These are phyloP conservation scores for Coniochaeta pulveracea DNA, from an alignment of 2,329 filamentous ascomycete genomes.

Conservation along the genomic window DNA sequence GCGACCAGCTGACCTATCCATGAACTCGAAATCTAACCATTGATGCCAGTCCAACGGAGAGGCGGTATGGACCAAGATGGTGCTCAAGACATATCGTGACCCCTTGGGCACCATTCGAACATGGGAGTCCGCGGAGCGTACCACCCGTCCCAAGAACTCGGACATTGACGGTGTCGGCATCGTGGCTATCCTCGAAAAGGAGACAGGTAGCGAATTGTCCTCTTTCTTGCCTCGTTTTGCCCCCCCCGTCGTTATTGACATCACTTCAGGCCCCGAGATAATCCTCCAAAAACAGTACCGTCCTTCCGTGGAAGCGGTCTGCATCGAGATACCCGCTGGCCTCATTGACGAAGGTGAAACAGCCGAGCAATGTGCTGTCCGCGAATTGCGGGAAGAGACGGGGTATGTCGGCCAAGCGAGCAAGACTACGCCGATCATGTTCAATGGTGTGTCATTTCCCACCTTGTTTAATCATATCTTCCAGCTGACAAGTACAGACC, in stretches of 20 bases:
- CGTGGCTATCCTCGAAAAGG: constrained; percentile 52
- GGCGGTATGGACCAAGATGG: constrained; percentile 48
- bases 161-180: constrained; percentile 66
- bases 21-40: not conserved
- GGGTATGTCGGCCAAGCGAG: constrained; percentile 47
- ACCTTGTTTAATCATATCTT: not conserved
- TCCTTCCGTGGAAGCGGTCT: constrained; percentile 46
- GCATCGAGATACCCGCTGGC: constrained; percentile 55
- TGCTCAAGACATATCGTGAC: constrained; percentile 51
- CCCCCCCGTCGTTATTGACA: not conserved
- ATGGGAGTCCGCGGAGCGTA: constrained; percentile 66
- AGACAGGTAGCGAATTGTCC: constrained; percentile 22
- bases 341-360: constrained; percentile 52
- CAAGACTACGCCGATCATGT: constrained; percentile 54
- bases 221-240: not conserved
- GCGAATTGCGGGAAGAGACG: constrained; percentile 56
- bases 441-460: constrained; percentile 33
- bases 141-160: constrained; percentile 48
- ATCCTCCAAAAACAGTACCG: constrained; percentile 58
- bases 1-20: not conserved
- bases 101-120: constrained; percentile 44
- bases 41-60: constrained; percentile 33
- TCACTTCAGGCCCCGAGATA: constrained; percentile 32
- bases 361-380: constrained; percentile 47
- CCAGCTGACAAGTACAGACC: constrained; percentile 26